Percentiles rank a stretch among this genome's conserved stretches.
Evolutionary conservation across 331 rosid genomes (phyloP).

Genomic region (Rosa hybrid): DNA sequence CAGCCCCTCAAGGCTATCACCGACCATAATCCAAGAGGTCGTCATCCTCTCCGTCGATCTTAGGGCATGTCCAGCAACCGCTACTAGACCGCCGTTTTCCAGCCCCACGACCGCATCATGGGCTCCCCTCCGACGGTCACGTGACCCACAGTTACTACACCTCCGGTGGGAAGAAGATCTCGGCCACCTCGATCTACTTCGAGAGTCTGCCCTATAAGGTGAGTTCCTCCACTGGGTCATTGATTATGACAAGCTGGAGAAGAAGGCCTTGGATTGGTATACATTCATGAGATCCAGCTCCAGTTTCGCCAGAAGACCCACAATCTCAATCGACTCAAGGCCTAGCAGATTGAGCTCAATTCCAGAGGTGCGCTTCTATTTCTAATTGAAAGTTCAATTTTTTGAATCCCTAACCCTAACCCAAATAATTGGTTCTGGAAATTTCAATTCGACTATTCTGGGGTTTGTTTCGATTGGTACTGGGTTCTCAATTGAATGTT

Average conservation of each 20-base stretch:
- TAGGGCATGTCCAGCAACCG: too few species aligned
- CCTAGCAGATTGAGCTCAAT: neutral
- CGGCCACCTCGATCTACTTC: conserved; percentile 94
- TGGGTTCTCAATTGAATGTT: neutral
- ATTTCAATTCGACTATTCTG: neutral
- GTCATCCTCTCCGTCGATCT: too few species aligned
- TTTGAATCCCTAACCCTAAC: conserved; percentile 21
- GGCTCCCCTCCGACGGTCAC: too few species aligned
- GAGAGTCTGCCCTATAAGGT: conserved; percentile 97
- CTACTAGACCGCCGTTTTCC: too few species aligned
- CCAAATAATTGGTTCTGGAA: neutral
- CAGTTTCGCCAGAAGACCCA: too few species aligned
- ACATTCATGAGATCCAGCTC: too few species aligned
- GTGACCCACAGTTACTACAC: too few species aligned
- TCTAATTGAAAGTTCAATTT: neutral
- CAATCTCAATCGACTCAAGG: too few species aligned
- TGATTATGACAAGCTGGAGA: conserved; percentile 85
- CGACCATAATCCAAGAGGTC: too few species aligned
- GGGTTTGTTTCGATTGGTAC: neutral
- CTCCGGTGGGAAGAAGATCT: conserved; percentile 38
- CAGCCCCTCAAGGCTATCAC: too few species aligned
- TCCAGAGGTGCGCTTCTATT: conserved; percentile 49
- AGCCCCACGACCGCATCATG: too few species aligned
- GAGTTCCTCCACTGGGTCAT: conserved; percentile 57
- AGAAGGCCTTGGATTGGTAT: conserved; percentile 82